A percentile compares a stretch with the other conserved stretches of the same genome.
Conservation (phyloP, 2,329 filamentous ascomycete species). For the Epichloe hybrida region DNA sequence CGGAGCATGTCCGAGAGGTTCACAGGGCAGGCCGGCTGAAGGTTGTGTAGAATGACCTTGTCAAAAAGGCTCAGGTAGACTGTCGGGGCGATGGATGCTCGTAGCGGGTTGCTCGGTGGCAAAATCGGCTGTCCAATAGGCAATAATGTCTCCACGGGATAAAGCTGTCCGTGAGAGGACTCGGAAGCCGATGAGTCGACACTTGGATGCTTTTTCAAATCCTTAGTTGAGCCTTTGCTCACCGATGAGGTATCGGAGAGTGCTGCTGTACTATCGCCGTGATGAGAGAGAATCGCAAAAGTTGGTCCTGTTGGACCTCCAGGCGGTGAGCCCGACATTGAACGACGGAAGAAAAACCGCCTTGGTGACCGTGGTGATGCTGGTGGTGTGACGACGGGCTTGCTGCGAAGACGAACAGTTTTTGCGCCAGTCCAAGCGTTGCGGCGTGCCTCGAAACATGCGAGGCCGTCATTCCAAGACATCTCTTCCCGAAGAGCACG, state of each 20-base stretch:
- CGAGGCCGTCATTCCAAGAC: slow-evolving; percentile 67
- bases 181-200: slow-evolving; percentile 21
- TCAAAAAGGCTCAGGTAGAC: slow-evolving; percentile 77
- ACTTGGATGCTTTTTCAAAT: slow-evolving; percentile 18
- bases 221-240: slow-evolving; percentile 22
- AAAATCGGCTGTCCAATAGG: slow-evolving; percentile 63
- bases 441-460: slow-evolving; percentile 63
- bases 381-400: slow-evolving; percentile 26
- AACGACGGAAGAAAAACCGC: slow-evolving; percentile 37
- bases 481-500: slow-evolving; percentile 49
- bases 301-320: slow-evolving; percentile 14
- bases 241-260: slow-evolving; percentile 30
- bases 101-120: slow-evolving; percentile 60
- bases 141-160: slow-evolving; percentile 48
- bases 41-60: slow-evolving; percentile 68
- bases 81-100: slow-evolving; percentile 58
- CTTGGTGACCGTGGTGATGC: slow-evolving; percentile 33
- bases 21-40: slow-evolving; percentile 77
- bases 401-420: slow-evolving; percentile 39
- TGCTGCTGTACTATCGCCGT: slow-evolving; percentile 21
- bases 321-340: slow-evolving; percentile 27
- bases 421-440: slow-evolving; percentile 78
- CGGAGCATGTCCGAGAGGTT: slow-evolving; percentile 72
- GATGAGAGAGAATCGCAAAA: slow-evolving; percentile 11
- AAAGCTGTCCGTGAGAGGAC: slow-evolving; percentile 12